Base-by-base conservation (phyloP, 2,329 filamentous ascomycete species). In the Epichloe elymi region DNA sequence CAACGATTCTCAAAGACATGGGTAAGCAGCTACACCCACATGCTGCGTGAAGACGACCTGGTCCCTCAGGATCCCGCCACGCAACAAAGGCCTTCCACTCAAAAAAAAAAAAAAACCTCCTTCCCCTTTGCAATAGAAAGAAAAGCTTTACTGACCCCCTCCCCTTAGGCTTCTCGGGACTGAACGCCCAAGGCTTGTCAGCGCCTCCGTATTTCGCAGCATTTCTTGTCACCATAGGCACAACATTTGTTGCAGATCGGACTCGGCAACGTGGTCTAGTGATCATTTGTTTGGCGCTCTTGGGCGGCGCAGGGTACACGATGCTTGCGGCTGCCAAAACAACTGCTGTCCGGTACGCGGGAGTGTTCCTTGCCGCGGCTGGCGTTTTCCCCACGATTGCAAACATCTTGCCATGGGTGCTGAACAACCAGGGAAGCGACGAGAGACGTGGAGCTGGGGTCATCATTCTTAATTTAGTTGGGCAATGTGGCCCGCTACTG, bases 1-100 rank as follows among this genome's bases (percentile, higher is more conserved):
- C 58, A 0, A 56, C 56, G 17, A 59, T 59, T 30, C 52, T 59
- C 11, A 53, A 55, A 14, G 55, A 55, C 12, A 55, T 59, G 23
- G 52, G 52, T 54, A 47, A 11, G 45, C 17, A 33, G 10, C 2
- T n/a, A n/a, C n/a, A n/a, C n/a, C n/a, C n/a, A n/a, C n/a, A n/a
- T n/a, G n/a, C n/a, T n/a, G n/a, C n/a, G n/a, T n/a, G n/a, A n/a
- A n/a, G n/a, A n/a, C n/a, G n/a, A n/a, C n/a, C n/a, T n/a, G n/a
- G n/a, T n/a, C n/a, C n/a, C n/a, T n/a, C n/a, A n/a, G n/a, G n/a
- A n/a, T n/a, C n/a, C n/a, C n/a, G n/a, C n/a, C n/a, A n/a, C n/a
- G n/a, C n/a, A n/a, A n/a, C n/a, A n/a, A n/a, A n/a, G n/a, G n/a
- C n/a, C n/a, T n/a, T n/a, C n/a, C n/a, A n/a, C n/a, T n/a, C n/a